phyloP scores from a whole-genome alignment of 345 rosid species.

The Heritiera fomes region DNA sequence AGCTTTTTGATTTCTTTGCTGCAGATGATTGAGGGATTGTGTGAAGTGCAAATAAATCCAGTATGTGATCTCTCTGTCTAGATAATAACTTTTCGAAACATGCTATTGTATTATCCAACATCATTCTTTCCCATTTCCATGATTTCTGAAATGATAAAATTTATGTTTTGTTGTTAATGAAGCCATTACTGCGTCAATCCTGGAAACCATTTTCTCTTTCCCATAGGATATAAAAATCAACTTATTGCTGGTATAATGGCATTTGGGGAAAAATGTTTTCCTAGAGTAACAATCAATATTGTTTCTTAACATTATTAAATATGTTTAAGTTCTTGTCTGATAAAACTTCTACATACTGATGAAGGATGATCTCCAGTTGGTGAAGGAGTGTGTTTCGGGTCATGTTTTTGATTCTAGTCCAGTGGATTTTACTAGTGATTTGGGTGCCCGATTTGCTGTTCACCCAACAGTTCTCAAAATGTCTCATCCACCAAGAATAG shows the following conservation, averaged over 20 bases:
- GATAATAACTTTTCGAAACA: neutral
- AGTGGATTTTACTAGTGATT: slow-evolving; percentile 82
- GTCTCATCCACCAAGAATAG: slow-evolving; percentile 69
- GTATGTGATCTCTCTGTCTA: slow-evolving; percentile 37
- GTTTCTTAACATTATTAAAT: slow-evolving; percentile 1
- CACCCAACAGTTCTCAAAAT: slow-evolving; percentile 75
- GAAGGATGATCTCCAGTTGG: slow-evolving; percentile 72
- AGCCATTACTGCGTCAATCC: neutral
- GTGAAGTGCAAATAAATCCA: slow-evolving; percentile 48
- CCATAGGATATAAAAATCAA: neutral
- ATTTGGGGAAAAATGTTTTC: neutral
- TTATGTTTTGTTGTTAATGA: neutral
- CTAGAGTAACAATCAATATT: neutral
- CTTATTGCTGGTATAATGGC: neutral
- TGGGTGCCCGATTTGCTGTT: slow-evolving; percentile 69
- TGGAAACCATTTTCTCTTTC: neutral
- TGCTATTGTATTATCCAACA: neutral
- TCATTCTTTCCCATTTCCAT: neutral
- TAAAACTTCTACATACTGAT: slow-evolving; percentile 4
- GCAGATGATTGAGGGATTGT: slow-evolving; percentile 73
- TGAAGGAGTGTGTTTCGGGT: slow-evolving; percentile 74
- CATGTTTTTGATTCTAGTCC: slow-evolving; percentile 82
- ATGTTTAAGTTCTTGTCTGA: neutral
- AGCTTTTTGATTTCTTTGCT: slow-evolving; percentile 23
- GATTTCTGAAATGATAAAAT: neutral